Percentiles rank a stretch among this genome's conserved stretches.
Conservation (phyloP, 371 early-diverging fungal species). For the Mortierella sp. region DNA sequence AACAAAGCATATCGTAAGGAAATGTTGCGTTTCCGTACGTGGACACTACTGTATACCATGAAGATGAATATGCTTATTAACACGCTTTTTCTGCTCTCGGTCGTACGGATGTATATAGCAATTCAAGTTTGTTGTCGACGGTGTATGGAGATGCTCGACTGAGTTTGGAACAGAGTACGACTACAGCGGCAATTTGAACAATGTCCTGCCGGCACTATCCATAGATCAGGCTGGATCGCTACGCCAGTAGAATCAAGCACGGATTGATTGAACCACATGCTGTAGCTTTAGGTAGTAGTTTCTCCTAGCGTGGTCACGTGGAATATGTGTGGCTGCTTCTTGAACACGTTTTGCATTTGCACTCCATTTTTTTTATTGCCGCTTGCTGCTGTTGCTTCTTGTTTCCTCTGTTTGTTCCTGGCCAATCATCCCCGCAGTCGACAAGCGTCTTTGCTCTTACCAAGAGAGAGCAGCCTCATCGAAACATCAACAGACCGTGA, state of each 20-base stretch:
- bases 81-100: not conserved
- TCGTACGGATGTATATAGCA: slow-evolving; percentile 36
- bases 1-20: slow-evolving; percentile 32
- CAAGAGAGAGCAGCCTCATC: too few species aligned
- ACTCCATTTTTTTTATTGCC: not conserved
- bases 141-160: slow-evolving; percentile 58
- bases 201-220: slow-evolving; percentile 41
- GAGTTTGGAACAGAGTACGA: slow-evolving; percentile 52
- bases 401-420: not conserved
- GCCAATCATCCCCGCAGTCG: too few species aligned
- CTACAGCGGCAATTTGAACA: slow-evolving; percentile 54
- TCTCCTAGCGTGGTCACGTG: not conserved
- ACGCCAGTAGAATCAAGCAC: too few species aligned
- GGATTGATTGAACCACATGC: too few species aligned
- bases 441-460: too few species aligned
- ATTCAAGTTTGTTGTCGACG: slow-evolving; percentile 64
- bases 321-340: not conserved
- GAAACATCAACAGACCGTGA: too few species aligned
- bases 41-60: too few species aligned
- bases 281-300: too few species aligned
- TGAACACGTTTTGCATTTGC: not conserved
- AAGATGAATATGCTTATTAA: not conserved
- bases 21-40: too few species aligned
- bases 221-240: not conserved
- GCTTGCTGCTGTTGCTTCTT: not conserved